Evolutionary conservation across 352 stramenopile genomes (phyloP), one percentile per base, ranked within the genome.

Genomic region (Pythium chondricola): DNA sequence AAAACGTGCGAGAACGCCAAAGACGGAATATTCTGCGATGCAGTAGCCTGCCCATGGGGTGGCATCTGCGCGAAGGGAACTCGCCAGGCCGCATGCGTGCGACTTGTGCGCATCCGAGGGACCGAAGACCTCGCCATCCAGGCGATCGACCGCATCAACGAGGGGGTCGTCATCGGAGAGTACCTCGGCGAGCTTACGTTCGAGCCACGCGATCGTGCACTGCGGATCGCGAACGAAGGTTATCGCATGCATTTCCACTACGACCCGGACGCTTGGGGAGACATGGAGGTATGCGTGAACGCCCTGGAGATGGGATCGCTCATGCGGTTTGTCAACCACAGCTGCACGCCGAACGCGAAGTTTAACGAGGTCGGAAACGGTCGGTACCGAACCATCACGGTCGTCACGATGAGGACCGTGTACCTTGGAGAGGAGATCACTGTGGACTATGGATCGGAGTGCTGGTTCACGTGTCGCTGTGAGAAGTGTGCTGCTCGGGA

Each of bases 301-400:
- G 43, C 20, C 13, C 43, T 30, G 9, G 6, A 22, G n/a, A n/a
- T 14, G 14, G 43, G 43, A 3, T 30, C 18, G 4, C 20, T 50
- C 6, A 50, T 50, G 43, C 2, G 43, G 4, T 50, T 50, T 29
- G 24, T 50, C 6, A 50, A 50, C 16, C 43, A 50, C 21, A 29
- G 17, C n/a, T 50, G 43, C 43, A 40, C 20, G 3, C 30, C 43
- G 21, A 21, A 17, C 9, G 13, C 43, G 5, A 24, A 9, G 18
- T 50, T 50, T 20, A n/a, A 50, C 31, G 43, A 50, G 22, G n/a
- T 50, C 18, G 18, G 2, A 6, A 50, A 50, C 16, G 32, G 31
- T 4, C 22, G 14, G 9, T 16, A 16, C 18, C 9, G 22, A 0
- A 33, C 21, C 10, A 21, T 50, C 21, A 21, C 41, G 0, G 43